Conservation (phyloP, 164 flowering plant genomes). For the Protea cynaroides region DNA sequence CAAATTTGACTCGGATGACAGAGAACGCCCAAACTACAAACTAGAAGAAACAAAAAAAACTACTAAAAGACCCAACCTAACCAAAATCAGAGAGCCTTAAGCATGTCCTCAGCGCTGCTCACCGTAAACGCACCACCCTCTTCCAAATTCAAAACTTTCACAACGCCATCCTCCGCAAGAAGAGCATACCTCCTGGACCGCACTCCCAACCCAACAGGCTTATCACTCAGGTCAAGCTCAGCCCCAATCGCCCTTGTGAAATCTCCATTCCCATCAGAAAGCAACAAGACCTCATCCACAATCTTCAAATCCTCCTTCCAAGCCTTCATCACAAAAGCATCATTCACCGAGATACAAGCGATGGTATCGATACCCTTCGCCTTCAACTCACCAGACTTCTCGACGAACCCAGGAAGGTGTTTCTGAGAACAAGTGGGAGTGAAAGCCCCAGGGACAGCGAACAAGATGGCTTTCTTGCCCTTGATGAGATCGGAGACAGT, state of each 20-base stretch:
- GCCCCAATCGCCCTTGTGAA: constrained; percentile 56
- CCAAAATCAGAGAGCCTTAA: constrained; percentile 27
- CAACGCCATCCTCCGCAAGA: constrained; percentile 56
- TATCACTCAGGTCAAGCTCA: constrained; percentile 51
- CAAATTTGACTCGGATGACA: not conserved
- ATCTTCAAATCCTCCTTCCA: constrained; percentile 59
- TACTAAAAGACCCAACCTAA: not conserved
- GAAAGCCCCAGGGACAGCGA: constrained; percentile 92
- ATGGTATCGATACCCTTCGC: constrained; percentile 62
- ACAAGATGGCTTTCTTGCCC: constrained; percentile 58
- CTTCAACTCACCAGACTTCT: constrained; percentile 53
- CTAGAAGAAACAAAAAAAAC: no score
- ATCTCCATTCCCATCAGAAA: constrained; percentile 71
- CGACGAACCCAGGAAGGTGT: constrained; percentile 76
- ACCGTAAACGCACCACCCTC: constrained; percentile 54
- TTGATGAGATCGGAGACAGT: constrained; percentile 59
- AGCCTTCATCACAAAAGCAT: constrained; percentile 76
- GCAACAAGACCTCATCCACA: constrained; percentile 52
- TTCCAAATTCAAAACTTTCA: constrained; percentile 63
- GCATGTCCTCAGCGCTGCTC: constrained; percentile 63
- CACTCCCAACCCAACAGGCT: constrained; percentile 63
- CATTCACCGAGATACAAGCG: constrained; percentile 77
- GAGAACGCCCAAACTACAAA: not conserved
- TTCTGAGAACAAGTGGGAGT: constrained; percentile 91
- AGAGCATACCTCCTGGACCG: constrained; percentile 56